Percentiles rank a stretch among this genome's conserved stretches.
These are phyloP conservation scores for Eucalyptus tenuipes DNA, from an alignment of 345 rosid species.

Conservation along the genomic window DNA sequence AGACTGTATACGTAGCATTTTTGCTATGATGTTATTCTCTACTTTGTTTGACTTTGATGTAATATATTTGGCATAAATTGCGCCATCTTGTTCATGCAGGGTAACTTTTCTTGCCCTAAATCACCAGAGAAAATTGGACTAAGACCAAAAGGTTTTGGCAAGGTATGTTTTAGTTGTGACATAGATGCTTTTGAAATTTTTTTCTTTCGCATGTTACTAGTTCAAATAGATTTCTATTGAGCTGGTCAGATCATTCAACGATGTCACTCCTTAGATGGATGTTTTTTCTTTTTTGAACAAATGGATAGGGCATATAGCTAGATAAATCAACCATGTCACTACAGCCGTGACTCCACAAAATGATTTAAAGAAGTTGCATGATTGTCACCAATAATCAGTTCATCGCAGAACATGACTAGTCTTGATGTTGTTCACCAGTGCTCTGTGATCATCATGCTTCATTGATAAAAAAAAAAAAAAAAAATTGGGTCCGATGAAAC, in stretches of 20 bases:
- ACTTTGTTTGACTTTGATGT: background rate
- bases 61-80: background rate
- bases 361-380: too few species aligned
- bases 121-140: conserved; percentile 68
- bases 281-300: background rate
- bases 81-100: conserved; percentile 18
- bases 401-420: too few species aligned
- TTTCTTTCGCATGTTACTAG: background rate
- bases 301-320: background rate
- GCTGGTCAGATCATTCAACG: background rate
- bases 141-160: conserved; percentile 38
- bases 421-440: rapidly evolving
- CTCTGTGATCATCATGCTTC: too few species aligned
- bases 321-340: background rate
- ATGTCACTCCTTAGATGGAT: background rate
- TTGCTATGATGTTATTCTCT: background rate
- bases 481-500: too few species aligned
- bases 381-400: too few species aligned
- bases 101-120: conserved; percentile 61
- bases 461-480: too few species aligned
- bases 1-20: too few species aligned
- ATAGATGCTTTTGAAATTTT: background rate
- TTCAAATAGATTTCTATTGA: background rate
- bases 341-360: too few species aligned
- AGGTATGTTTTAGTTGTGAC: conserved; percentile 7